Conservation (phyloP, 1,139 yeast genomes). For the Wickerhamomyces sp. region DNA sequence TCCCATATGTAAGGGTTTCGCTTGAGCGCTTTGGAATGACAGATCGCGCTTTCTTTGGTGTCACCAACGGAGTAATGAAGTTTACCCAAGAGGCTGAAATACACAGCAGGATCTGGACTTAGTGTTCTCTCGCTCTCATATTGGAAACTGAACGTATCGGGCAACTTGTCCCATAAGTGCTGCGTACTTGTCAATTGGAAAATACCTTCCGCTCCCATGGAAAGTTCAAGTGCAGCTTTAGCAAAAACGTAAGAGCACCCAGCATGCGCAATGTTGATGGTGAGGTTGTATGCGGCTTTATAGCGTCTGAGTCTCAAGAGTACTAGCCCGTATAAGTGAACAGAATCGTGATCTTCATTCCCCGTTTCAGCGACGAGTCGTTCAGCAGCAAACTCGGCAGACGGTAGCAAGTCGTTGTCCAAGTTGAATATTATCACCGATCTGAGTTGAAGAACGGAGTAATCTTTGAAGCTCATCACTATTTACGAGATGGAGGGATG, state of each 20-base stretch:
- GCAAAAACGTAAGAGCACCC: conserved; percentile 75
- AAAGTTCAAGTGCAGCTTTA: conserved; percentile 53
- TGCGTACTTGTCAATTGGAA: conserved; percentile 44
- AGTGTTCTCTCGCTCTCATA: conserved; percentile 33
- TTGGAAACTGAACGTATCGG: conserved; percentile 8
- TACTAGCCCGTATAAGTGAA: conserved; percentile 61
- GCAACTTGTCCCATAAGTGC: conserved; percentile 26
- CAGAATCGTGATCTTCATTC: conserved; percentile 40
- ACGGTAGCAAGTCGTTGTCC: conserved; percentile 61
- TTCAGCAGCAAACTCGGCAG: conserved; percentile 82
- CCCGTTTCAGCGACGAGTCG: conserved; percentile 51
- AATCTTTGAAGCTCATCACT: conserved; percentile 24
- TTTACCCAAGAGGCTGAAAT: conserved; percentile 67
- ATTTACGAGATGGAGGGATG: too few species aligned
- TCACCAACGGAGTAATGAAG: conserved; percentile 58
- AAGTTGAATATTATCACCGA: conserved; percentile 61
- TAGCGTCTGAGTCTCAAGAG: conserved; percentile 49
- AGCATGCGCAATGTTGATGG: conserved; percentile 44
- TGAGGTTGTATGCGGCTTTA: conserved; percentile 54
- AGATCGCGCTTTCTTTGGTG: conserved; percentile 56
- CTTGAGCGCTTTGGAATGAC: conserved; percentile 64
- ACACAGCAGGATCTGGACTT: conserved; percentile 60
- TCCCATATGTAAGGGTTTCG: conserved; percentile 82
- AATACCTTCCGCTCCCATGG: conserved; percentile 59
- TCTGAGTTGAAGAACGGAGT: conserved; percentile 37